Conservation (phyloP, 169 alveolate genomes). For the Eimeria mitis region DNA sequence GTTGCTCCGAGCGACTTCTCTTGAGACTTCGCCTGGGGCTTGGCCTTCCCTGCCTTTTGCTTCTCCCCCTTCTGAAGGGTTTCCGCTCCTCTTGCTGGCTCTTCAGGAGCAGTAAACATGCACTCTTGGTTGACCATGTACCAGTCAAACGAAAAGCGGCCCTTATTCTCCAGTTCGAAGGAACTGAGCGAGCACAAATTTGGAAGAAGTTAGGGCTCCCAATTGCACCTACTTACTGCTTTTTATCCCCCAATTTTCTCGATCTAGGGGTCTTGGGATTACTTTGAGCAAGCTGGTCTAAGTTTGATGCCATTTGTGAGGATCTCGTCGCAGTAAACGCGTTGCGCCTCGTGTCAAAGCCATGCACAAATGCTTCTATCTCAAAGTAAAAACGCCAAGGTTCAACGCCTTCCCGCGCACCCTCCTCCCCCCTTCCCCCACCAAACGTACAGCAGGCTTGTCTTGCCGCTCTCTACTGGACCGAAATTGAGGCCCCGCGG, state of each 20-base stretch:
- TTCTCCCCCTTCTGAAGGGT: conserved; percentile 86
- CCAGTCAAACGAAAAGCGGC: conserved; percentile 94
- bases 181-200: conserved; percentile 79
- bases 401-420: too few relatives aligned
- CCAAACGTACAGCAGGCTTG: conserved; percentile 81
- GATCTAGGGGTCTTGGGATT: not conserved
- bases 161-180: conserved; percentile 96
- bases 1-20: conserved; percentile 46
- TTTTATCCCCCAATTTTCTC: not conserved
- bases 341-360: not conserved
- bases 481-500: conserved; percentile 96
- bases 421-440: too few relatives aligned
- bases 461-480: conserved; percentile 93
- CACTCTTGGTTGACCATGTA: conserved; percentile 88
- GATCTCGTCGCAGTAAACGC: not conserved
- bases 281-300: not conserved
- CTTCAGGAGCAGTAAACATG: conserved; percentile 38
- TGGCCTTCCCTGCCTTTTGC: conserved; percentile 18
- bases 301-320: not conserved
- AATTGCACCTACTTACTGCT: not conserved
- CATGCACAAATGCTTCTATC: not conserved
- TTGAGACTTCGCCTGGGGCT: conserved; percentile 4
- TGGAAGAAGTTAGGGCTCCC: too few relatives aligned
- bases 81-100: not conserved
- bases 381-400: too few relatives aligned